Base-by-base conservation (phyloP, 2,329 filamentous ascomycete genomes). In the Stromatinia cepivora region DNA sequence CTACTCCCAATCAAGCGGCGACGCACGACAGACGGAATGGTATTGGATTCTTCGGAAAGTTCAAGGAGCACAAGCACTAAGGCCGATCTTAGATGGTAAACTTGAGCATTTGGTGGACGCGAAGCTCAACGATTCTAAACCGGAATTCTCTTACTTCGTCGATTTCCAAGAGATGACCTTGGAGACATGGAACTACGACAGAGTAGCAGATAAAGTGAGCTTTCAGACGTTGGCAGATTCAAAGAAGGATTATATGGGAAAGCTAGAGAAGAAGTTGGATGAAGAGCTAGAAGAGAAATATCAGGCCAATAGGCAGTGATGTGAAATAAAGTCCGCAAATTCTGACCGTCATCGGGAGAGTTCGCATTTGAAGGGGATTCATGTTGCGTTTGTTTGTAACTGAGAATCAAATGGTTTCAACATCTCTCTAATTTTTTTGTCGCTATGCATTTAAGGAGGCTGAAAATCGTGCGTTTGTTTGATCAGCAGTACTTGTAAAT, bases 11-110 rank as follows among this genome's bases (percentile, higher is more conserved):
- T 22, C 46, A 9, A 50, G 22, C n/a, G 64, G 50, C 39, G 45
- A 15, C 31, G 17, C 25, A 28, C 36, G n/a, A n/a, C 22, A 10
- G 22, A 46, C 39, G 6, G 42, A 68, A 34, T 66, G 69, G 69
- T 71, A 69, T 25, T 71, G 57, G 42, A 13, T 72, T 48, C 34
- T 71, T 22, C 53, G 57, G n/a, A 59, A 46, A 8, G 17, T 69
- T 2, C 64, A 71, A 62, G 70, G 70, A 13, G 68, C 56, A n/a
- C 5, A 22, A 25, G 50, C 66, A 4, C 53, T 72, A 22, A 17
- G 42, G 31, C 46, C 64, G 28, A 71, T 72, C 36, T 52, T 65
- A 39, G 66, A 70, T n/a, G 70, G 70, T 6, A 52, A 69, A n/a
- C 42, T 69, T 13, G 70, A 70, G 53, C 70, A 70, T 57, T 36